Base-by-base conservation (phyloP, 1,284 basidiomycete species). In the Fomitopsis palustris region DNA sequence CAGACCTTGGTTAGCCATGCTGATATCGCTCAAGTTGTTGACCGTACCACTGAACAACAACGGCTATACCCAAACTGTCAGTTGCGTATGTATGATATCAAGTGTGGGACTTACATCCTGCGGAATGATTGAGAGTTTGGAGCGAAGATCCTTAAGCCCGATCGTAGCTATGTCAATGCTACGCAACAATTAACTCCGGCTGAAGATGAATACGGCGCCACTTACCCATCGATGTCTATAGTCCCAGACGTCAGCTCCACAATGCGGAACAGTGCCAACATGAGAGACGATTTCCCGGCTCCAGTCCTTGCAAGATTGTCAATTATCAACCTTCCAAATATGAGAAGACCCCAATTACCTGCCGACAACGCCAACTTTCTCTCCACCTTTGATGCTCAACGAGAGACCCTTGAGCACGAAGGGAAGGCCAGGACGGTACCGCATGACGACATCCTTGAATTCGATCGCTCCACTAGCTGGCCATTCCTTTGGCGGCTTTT, bases 71-170 rank as follows among this genome's bases (percentile, higher is more conserved):
- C 4, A n/a, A n/a, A 42, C 16, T n/a, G 21, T 42, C 8, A 42
- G 39, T n/a, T 16, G 39, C 19, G 39, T 10, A 42, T 47, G 35
- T 37, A 14, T 37, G 5, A 37, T 37, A 37, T 9, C 16, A 9
- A 3, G 35, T 9, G 35, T 14, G 56, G 16, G 17, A 65, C 66
- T 6, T 25, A 69, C 85, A 64, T 97, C 95, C 72, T 97, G 95
- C 9, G 95, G 94, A 62, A 98, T 96, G 67, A 97, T 88, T 1
- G 94, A 81, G n/a, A 93, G 79, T 25, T 79, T 80, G 57, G 74
- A 84, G 29, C 90, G 78, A 39, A 92, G 75, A 68, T 90, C 86
- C 42, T 76, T 76, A 29, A 92, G 73, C 8, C 90, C 90, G 49
- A 91, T 77, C 63, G 77, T 80, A 27, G 88, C 86, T 33, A 87